Conservation (phyloP, 176 grass and related monocot species). For the Phoenix roebelenii region DNA sequence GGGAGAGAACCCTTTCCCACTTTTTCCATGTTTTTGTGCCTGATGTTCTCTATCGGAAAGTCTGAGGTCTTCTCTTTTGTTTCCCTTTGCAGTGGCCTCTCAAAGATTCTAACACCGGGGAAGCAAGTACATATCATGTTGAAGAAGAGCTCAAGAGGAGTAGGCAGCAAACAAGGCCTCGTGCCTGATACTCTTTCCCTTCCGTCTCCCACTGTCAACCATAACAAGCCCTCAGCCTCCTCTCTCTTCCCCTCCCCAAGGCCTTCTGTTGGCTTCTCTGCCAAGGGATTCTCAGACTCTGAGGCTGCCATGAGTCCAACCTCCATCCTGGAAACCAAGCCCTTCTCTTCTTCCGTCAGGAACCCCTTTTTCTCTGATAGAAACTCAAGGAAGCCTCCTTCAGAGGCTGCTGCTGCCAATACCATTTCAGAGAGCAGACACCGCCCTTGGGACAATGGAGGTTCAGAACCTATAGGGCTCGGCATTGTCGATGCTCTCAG, state of each 20-base stretch:
- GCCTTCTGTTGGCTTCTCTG: background rate
- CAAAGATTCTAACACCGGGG: no score
- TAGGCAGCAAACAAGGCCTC: slow-evolving; percentile 2
- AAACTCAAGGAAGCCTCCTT: slow-evolving; percentile 1
- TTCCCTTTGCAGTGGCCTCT: background rate
- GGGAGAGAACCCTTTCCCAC: no score
- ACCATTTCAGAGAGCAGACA: slow-evolving; percentile 5
- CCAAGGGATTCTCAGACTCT: slow-evolving; percentile 10
- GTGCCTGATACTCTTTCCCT: slow-evolving; percentile 1
- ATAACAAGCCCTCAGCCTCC: background rate
- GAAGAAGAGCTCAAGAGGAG: slow-evolving; percentile 17
- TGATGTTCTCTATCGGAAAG: background rate
- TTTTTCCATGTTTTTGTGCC: background rate
- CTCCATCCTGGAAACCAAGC: slow-evolving; percentile 10
- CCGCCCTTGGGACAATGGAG: background rate
- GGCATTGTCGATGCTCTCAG: slow-evolving; percentile 70
- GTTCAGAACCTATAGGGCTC: slow-evolving; percentile 25
- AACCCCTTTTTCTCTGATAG: slow-evolving; percentile 6
- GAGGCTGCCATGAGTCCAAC: slow-evolving; percentile 16
- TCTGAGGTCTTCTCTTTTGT: background rate
- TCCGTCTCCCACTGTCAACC: background rate
- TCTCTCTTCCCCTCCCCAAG: slow-evolving; percentile 7
- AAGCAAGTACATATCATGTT: slow-evolving; percentile 3
- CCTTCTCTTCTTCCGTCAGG: slow-evolving; percentile 7
- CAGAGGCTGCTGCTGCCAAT: background rate